phyloP scores from a whole-genome alignment of 495 filamentous ascomycete species.

The Beverwykella pulmonaria region DNA sequence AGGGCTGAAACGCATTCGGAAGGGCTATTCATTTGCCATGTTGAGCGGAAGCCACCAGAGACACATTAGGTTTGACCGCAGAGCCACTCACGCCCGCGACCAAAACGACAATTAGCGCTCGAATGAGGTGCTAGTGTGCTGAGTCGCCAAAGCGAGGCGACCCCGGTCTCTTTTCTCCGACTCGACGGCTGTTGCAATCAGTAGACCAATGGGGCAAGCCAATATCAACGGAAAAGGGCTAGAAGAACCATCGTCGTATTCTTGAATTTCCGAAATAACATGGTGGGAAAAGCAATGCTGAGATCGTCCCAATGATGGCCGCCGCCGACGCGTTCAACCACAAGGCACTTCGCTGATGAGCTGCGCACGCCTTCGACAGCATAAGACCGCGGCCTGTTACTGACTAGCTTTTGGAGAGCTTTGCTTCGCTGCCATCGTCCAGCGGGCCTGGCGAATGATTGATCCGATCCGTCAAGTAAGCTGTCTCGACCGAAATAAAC shows the following conservation, averaged over 20 bases:
- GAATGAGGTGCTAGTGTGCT: constrained; percentile 19
- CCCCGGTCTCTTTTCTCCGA: constrained; percentile 36
- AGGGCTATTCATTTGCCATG: constrained; percentile 16
- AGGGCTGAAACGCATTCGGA: constrained; percentile 38
- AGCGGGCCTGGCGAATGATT: constrained; percentile 30
- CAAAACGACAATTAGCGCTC: constrained; percentile 32
- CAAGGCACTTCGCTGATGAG: constrained; percentile 13
- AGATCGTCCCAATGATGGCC: constrained; percentile 35
- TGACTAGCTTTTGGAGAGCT: constrained; percentile 8
- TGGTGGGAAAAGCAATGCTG: constrained; percentile 38
- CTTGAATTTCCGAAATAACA: constrained; percentile 40
- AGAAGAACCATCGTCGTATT: constrained; percentile 40
- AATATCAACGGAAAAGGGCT: constrained; percentile 23
- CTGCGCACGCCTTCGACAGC: constrained; percentile 9
- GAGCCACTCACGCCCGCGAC: constrained; percentile 30
- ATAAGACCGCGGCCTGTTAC: constrained; percentile 1
- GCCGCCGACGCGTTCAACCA: constrained; percentile 8
- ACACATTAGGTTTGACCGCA: constrained; percentile 36
- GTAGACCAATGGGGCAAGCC: constrained; percentile 26
- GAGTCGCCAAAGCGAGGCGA: constrained; percentile 22
- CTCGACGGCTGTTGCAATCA: constrained; percentile 19
- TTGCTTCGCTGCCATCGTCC: constrained; percentile 13
- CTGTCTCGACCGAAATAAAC: constrained; percentile 27
- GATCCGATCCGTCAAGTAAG: constrained; percentile 34
- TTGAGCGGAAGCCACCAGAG: constrained; percentile 34